phyloP scores from a whole-genome alignment of 495 filamentous ascomycete species.

The Pyrenula massariospora region DNA sequence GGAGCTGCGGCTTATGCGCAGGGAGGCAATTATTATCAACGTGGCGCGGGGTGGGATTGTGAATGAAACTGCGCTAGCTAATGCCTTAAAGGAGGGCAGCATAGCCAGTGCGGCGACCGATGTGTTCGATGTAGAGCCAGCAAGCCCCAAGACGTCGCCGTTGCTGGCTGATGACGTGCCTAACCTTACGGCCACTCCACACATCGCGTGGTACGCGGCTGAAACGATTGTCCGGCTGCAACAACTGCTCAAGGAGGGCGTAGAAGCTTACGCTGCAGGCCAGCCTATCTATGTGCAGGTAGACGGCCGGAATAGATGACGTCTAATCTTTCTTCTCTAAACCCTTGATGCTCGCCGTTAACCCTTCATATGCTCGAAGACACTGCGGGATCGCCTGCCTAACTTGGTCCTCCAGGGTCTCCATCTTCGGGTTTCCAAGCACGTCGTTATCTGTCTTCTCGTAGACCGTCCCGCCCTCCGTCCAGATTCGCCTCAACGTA shows the following conservation, averaged over 20 bases:
- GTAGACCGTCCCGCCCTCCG: constrained; percentile 60
- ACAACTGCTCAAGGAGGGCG: constrained; percentile 12
- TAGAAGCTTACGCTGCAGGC: constrained; percentile 10
- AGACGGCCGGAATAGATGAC: neutral
- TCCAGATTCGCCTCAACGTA: constrained; percentile 59
- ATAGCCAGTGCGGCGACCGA: constrained; percentile 43
- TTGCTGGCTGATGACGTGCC: constrained; percentile 6
- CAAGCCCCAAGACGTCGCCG: constrained; percentile 14
- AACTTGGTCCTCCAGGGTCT: constrained; percentile 35
- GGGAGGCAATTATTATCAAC: constrained; percentile 39
- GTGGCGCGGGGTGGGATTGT: constrained; percentile 46
- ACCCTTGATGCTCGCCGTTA: neutral
- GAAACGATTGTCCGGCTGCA: constrained; percentile 24
- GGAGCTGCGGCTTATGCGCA: constrained; percentile 38
- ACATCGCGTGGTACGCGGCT: constrained; percentile 28
- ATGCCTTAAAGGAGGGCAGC: constrained; percentile 26
- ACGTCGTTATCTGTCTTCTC: constrained; percentile 50
- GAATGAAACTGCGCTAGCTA: constrained; percentile 35
- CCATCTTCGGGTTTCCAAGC: constrained; percentile 34
- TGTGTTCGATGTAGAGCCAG: constrained; percentile 41
- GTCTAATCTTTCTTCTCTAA: constrained; percentile 1
- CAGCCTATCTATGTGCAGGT: constrained; percentile 4
- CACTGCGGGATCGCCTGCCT: constrained; percentile 17
- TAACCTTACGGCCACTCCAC: constrained; percentile 14
- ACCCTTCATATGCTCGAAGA: constrained; percentile 1